Percentiles rank a stretch among this genome's conserved stretches.
Evolutionary conservation across 148 eudicot species (phyloP).

Genomic region (Rhododendron ferrugineum): DNA sequence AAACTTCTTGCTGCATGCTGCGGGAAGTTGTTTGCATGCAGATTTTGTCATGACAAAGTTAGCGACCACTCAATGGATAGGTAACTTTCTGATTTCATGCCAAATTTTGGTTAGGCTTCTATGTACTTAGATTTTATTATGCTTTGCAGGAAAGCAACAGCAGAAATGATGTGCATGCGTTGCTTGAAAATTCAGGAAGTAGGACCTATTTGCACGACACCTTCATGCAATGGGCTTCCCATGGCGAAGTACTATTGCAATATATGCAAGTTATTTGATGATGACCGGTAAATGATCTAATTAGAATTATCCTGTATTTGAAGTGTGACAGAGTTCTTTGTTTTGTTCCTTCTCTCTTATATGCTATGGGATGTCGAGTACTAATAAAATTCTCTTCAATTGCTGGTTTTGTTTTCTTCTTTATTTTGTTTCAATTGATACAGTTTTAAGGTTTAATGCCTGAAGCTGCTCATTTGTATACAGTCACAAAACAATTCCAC

Average conservation of each 20-base stretch:
- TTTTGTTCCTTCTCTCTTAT: not conserved
- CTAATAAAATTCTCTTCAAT: not conserved
- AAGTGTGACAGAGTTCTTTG: not conserved
- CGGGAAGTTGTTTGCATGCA: slow-evolving; percentile 64
- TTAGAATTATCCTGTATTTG: not conserved
- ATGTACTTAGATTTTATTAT: not conserved
- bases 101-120: not conserved
- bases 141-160: slow-evolving; percentile 71
- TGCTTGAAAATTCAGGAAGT: slow-evolving; percentile 81
- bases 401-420: not conserved
- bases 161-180: slow-evolving; percentile 97
- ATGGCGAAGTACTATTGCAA: slow-evolving; percentile 90
- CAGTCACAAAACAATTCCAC: not conserved
- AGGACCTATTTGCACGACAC: slow-evolving; percentile 72
- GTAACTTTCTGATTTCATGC: slow-evolving; percentile 28
- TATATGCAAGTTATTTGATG: slow-evolving; percentile 95
- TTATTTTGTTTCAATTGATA: not conserved
- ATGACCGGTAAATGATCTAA: slow-evolving; percentile 52
- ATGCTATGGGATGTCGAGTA: not conserved
- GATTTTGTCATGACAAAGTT: slow-evolving; percentile 93
- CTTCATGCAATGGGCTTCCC: slow-evolving; percentile 66
- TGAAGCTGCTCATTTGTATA: not conserved
- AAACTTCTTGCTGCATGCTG: slow-evolving; percentile 94
- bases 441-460: not conserved
- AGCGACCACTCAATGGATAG: slow-evolving; percentile 95